These are phyloP conservation scores for Saturnispora halmiae DNA, from an alignment of 805 yeast species.

Conservation along the genomic window DNA sequence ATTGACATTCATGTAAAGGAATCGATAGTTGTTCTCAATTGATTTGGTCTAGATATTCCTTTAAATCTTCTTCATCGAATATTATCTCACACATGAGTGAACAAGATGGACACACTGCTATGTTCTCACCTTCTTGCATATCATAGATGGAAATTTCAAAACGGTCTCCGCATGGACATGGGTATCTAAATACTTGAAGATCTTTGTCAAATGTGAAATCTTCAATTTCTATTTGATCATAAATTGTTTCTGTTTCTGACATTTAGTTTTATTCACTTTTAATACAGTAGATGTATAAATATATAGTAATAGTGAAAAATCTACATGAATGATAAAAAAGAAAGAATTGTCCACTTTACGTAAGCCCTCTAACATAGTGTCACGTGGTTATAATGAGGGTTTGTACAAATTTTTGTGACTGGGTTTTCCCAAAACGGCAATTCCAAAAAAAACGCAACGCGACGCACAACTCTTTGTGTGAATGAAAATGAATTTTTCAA, in stretches of 20 bases:
- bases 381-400: slow-evolving; percentile 5
- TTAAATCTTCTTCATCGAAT: slow-evolving; percentile 58
- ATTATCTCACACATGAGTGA: slow-evolving; percentile 88
- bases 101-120: slow-evolving; percentile 96
- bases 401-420: neutral
- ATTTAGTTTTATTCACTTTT: neutral
- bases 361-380: neutral
- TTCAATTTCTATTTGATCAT: slow-evolving; percentile 95
- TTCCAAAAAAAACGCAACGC: neutral
- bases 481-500: neutral
- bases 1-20: neutral
- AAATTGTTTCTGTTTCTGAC: slow-evolving; percentile 47
- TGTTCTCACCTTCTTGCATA: slow-evolving; percentile 79
- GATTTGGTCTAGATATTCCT: slow-evolving; percentile 33
- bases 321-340: neutral
- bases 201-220: slow-evolving; percentile 86
- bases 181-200: slow-evolving; percentile 80
- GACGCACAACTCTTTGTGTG: neutral
- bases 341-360: neutral
- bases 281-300: no score
- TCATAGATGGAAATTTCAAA: slow-evolving; percentile 84
- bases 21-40: slow-evolving; percentile 2
- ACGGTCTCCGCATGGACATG: slow-evolving; percentile 97
- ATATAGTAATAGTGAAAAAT: no score
- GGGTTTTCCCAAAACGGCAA: neutral